Base-by-base conservation (phyloP, 129 eudicot genomes). In the Artemisia tridentata region DNA sequence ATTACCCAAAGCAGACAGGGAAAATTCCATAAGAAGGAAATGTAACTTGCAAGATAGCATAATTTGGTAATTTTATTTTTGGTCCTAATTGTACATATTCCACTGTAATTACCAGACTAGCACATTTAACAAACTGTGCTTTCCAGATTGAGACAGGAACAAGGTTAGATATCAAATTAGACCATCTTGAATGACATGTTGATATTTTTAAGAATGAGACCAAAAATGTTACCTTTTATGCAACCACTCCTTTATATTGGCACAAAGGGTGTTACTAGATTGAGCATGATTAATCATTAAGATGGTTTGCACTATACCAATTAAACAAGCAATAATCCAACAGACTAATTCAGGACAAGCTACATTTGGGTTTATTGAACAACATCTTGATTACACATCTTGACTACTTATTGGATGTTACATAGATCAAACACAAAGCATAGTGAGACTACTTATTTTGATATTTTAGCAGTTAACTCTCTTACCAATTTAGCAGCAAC, bases 401-500 rank as follows among this genome's bases (percentile, higher is more conserved):
- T 13, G 71, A 63, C 64, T 63, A 63, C n/a, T n/a, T n/a, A 20
- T 18, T 3, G 0, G 23, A 55, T 55, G 56, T 69, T 63, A 41
- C 51, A 49, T 56, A 23, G 21, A 75, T 55, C 21, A 64, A 75
- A 47, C 67, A 65, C 20, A 31, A 29, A 53, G 67, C 11, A 45
- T 75, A 46, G 20, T 67, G 57, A 65, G 54, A 56, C 52, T 27
- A 54, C 43, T 83, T 82, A 92, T 60, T 92, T 92, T 41, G 98
- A 89, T 43, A 92, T 89, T 76, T 83, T 92, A 19, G 98, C 98
- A 53, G 98, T 87, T 58, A 92, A 73, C 83, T 92, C 98, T 76
- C 98, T 78, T 27, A 89, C 98, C 67, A 92, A 74, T 63, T 92
- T 92, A 46, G 95, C 98, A 66, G 98, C 98, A 77, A 92, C 98